Conservation (phyloP, 2,329 filamentous ascomycete species). For the Colletotrichum spaethianum region DNA sequence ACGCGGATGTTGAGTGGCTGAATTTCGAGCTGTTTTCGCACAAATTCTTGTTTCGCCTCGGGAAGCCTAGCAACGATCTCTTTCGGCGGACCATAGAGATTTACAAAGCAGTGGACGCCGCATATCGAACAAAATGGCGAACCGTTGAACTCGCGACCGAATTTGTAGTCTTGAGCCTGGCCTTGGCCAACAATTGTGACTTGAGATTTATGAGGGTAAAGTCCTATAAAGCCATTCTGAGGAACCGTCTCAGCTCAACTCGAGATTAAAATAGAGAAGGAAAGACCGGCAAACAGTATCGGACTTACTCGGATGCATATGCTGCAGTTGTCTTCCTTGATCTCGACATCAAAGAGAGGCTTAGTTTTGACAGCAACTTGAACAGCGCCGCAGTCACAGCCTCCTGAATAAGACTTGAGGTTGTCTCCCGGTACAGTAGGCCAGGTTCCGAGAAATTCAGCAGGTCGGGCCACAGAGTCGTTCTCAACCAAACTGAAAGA, state of each 20-base stretch:
- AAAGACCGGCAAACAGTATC: too few species aligned
- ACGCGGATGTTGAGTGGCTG: slow-evolving; percentile 39
- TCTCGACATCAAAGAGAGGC: slow-evolving; percentile 55
- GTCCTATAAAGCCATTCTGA: slow-evolving; percentile 48
- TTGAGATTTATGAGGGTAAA: slow-evolving; percentile 48
- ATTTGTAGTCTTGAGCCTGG: slow-evolving; percentile 46
- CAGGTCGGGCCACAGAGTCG: background rate
- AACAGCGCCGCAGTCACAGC: slow-evolving; percentile 49
- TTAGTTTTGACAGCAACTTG: slow-evolving; percentile 41
- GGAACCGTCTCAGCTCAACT: rapidly evolving
- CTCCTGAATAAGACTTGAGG: slow-evolving; percentile 41
- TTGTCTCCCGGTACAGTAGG: background rate
- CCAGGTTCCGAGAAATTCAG: background rate
- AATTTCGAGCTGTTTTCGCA: slow-evolving; percentile 35
- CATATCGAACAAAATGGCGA: slow-evolving; percentile 47
- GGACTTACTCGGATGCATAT: slow-evolving; percentile 48
- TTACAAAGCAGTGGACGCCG: slow-evolving; percentile 48
- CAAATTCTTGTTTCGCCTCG: slow-evolving; percentile 44
- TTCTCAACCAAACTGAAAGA: background rate
- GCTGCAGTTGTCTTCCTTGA: slow-evolving; percentile 58
- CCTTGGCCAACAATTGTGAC: slow-evolving; percentile 47
- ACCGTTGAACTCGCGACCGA: slow-evolving; percentile 43
- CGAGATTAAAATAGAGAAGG: background rate
- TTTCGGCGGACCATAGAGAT: slow-evolving; percentile 49
- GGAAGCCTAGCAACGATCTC: slow-evolving; percentile 47